Evolutionary conservation across 768 basidiomycete species (phyloP), one percentile per base, ranked within the genome.

Genomic region (Multifurca ochricompacta): DNA sequence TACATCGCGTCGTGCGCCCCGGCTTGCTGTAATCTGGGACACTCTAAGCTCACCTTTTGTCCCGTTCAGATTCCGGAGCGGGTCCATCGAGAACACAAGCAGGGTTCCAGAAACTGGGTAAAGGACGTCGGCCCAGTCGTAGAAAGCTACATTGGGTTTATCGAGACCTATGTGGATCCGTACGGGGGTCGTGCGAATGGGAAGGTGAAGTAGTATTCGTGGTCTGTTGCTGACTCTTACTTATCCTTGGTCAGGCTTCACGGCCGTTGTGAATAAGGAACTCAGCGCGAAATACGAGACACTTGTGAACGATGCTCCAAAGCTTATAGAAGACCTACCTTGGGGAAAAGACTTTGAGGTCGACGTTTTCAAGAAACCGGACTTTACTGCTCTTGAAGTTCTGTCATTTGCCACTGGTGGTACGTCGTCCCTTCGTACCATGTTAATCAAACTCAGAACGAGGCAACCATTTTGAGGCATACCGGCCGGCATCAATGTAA

Each of bases 171-270:
- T 25, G 84, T 91, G 16, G 91, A 93, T 64, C 91, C 91, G 6
- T 91, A 88, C 55, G 91, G 91, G 32, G 85, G 79, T n/a, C 81
- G 91, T 47, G 91, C 91, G 0, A 91, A 93, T 67, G 93, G 91
- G 91, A 90, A 93, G 79, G 90, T 88, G 81, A 51, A 32, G 62
- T 51, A 16, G 6, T 6, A 45, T 52, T 39, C 42, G 23, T 25
- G 39, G 49, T 34, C 32, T 45, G 28, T 13, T 19, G 1, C 4
- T 11, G 16, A 19, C 30, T 9, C 6, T 21, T 16, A n/a, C 18
- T 48, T 23, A 48, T 21, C 9, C n/a, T 6, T 23, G n/a, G 4
- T 31, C 59, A 88, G 87, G 87, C 28, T 92, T 92, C 66, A 89
- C 89, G 31, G 90, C 89, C 6, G 86, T 91, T 58, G 89, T 92